A percentile compares a stretch with the other conserved stretches of the same genome.
These are phyloP conservation scores for Allodekkera sacchari DNA, from an alignment of 805 yeast genomes.

Conservation along the genomic window DNA sequence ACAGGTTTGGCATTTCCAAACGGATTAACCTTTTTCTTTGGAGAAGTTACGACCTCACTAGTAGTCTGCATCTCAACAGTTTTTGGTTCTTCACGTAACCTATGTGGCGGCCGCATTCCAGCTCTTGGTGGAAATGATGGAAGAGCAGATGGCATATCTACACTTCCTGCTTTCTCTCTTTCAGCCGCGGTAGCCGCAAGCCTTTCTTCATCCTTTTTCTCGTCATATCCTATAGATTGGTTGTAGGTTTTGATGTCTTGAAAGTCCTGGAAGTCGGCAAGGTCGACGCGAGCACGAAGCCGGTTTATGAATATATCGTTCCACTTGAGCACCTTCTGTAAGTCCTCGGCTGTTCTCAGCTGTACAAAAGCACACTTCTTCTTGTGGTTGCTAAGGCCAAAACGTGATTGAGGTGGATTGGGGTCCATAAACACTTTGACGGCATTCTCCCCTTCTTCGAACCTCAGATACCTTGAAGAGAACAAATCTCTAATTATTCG, in stretches of 20 bases:
- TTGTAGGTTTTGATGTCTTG: constrained; percentile 24
- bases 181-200: neutral
- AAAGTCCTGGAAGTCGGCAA: constrained; percentile 32
- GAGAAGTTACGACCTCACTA: constrained; percentile 1
- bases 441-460: too few species aligned
- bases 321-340: constrained; percentile 56
- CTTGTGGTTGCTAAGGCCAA: constrained; percentile 36
- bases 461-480: constrained; percentile 51
- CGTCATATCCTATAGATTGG: constrained; percentile 19
- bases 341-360: constrained; percentile 38
- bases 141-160: too few species aligned
- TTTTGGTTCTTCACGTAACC: neutral
- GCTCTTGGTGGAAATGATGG: too few species aligned
- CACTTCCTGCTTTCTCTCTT: neutral
- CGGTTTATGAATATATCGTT: constrained; percentile 40
- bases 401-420: constrained; percentile 18
- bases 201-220: constrained; percentile 6
- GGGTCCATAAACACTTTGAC: constrained; percentile 44
- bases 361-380: constrained; percentile 61
- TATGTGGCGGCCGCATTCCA: too few species aligned
- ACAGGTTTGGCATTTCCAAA: constrained; percentile 79
- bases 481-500: constrained; percentile 51
- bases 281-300: constrained; percentile 24
- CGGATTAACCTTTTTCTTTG: constrained; percentile 44
- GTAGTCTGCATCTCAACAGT: neutral